These are phyloP conservation scores for Litsea cubeba DNA, from an alignment of 164 flowering plant species.

Conservation along the genomic window DNA sequence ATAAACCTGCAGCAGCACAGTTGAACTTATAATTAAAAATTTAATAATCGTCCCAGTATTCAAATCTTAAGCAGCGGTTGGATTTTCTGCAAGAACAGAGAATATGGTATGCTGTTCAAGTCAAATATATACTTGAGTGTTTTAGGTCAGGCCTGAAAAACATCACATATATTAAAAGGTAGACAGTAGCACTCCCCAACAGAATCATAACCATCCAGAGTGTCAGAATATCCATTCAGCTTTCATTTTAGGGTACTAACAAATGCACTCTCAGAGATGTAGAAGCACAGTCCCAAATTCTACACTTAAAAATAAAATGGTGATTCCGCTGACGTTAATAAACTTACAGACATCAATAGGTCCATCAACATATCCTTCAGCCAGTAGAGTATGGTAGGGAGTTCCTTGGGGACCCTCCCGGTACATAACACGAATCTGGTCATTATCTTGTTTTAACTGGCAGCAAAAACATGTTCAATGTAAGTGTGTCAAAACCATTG, in stretches of 20 bases:
- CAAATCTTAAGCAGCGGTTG: neutral
- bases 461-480: neutral
- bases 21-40: neutral
- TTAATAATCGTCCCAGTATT: no score
- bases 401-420: constrained; percentile 82
- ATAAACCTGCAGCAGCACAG: constrained; percentile 60
- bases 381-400: constrained; percentile 80
- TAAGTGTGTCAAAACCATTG: neutral
- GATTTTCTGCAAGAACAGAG: neutral
- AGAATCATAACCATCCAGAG: neutral
- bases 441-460: constrained; percentile 80
- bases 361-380: constrained; percentile 85
- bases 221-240: neutral
- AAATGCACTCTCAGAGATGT: neutral
- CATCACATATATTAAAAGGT: neutral
- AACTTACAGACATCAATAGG: constrained; percentile 86
- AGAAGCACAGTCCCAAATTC: neutral
- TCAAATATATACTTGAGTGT: neutral
- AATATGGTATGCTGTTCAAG: neutral
- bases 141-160: neutral
- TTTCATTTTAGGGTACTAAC: no score
- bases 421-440: constrained; percentile 85
- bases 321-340: neutral
- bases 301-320: constrained; percentile 1
- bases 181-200: neutral